Conservation (phyloP, 2,329 filamentous ascomycete species). For the Penicillium sp. region DNA sequence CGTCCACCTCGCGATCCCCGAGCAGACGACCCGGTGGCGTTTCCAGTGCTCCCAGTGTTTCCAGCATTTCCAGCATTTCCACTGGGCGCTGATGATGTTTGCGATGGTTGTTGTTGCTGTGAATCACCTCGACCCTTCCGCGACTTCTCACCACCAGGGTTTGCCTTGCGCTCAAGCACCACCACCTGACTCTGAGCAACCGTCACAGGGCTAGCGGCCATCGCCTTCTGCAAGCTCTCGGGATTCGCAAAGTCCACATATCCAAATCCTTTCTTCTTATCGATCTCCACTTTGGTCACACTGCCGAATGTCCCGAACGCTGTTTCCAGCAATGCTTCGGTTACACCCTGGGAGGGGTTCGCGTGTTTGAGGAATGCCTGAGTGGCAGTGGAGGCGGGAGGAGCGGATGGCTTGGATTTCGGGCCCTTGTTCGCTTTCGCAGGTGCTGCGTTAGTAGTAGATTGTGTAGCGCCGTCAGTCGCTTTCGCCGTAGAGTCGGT, state of each 20-base stretch:
- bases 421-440: constrained; percentile 27
- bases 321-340: constrained; percentile 73
- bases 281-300: constrained; percentile 81
- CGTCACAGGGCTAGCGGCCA: constrained; percentile 75
- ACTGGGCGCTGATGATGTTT: neutral
- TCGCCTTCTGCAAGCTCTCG: constrained; percentile 71
- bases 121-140: constrained; percentile 32
- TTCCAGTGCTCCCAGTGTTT: neutral
- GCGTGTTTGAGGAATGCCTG: constrained; percentile 75
- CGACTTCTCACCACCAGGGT: constrained; percentile 32
- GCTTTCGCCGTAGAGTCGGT: constrained; percentile 22
- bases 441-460: constrained; percentile 15
- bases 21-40: constrained; percentile 11
- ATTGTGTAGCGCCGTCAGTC: constrained; percentile 15
- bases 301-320: constrained; percentile 73
- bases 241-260: constrained; percentile 85
- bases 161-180: constrained; percentile 65
- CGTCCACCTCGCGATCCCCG: constrained; percentile 25
- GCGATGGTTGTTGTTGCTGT: neutral
- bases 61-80: neutral
- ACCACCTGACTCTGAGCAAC: constrained; percentile 85
- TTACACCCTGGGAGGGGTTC: constrained; percentile 89
- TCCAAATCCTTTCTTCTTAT: constrained; percentile 91
- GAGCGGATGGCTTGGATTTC: constrained; percentile 29
- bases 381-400: constrained; percentile 31